These are phyloP conservation scores for Marchantia polymorpha DNA, from an alignment of 225 moss, liverwort and hornwort species.

Conservation along the genomic window DNA sequence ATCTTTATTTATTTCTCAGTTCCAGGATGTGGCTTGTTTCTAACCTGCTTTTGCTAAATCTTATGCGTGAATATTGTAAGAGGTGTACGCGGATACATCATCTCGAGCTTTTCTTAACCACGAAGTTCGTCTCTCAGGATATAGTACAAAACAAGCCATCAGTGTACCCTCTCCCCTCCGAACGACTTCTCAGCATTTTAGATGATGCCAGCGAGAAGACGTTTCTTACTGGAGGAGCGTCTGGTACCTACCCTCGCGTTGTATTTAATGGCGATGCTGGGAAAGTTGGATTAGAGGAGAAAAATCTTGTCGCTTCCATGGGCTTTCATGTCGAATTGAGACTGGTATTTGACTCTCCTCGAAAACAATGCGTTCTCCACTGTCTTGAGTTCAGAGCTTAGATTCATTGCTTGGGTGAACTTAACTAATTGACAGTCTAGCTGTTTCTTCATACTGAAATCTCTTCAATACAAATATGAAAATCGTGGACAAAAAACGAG, in stretches of 20 bases:
- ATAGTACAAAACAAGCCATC: conserved; percentile 45
- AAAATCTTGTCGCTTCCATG: conserved; percentile 62
- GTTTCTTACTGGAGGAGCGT: conserved; percentile 56
- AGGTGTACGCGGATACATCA: not conserved
- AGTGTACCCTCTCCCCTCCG: conserved; percentile 34
- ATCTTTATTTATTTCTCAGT: too few relatives aligned
- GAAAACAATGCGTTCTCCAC: not conserved
- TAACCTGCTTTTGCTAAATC: too few relatives aligned
- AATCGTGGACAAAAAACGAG: not conserved
- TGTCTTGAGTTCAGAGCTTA: not conserved
- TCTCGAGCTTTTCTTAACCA: too few relatives aligned
- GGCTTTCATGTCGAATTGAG: conserved; percentile 70
- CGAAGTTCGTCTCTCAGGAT: conserved; percentile 39
- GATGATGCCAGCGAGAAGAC: conserved; percentile 85
- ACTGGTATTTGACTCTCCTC: conserved; percentile 40
- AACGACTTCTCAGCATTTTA: conserved; percentile 54
- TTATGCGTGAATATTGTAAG: too few relatives aligned
- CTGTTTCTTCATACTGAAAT: not conserved
- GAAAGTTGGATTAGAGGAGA: conserved; percentile 68
- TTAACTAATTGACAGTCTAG: too few relatives aligned
- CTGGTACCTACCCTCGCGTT: conserved; percentile 38
- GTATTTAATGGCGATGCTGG: conserved; percentile 51
- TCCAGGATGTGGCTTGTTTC: too few relatives aligned
- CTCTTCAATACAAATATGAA: not conserved
- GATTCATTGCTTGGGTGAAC: not conserved